Evolutionary conservation across 2,329 filamentous ascomycete species (phyloP).

Genomic region (Grosmannia huntii): DNA sequence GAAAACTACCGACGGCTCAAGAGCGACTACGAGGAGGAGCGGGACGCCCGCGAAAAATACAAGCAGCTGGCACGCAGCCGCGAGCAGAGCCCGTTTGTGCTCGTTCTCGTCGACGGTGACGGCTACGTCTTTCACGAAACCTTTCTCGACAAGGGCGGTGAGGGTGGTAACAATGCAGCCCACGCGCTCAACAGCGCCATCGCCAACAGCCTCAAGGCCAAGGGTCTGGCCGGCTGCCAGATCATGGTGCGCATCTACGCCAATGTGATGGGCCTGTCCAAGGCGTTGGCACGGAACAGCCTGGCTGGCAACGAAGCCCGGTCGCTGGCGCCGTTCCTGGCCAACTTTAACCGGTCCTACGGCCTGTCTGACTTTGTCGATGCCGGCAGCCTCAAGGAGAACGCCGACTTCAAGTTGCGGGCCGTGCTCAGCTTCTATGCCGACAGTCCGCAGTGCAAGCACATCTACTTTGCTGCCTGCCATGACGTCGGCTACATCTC

Average conservation of each 20-base stretch:
- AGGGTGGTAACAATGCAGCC: constrained; percentile 44
- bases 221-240: constrained; percentile 35
- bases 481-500: constrained; percentile 47
- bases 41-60: constrained; percentile 39
- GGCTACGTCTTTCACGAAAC: constrained; percentile 43
- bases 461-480: constrained; percentile 51
- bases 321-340: constrained; percentile 40
- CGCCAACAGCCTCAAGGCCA: constrained; percentile 31
- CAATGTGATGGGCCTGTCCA: constrained; percentile 39
- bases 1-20: constrained; percentile 41
- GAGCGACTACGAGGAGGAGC: constrained; percentile 44
- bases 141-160: constrained; percentile 31
- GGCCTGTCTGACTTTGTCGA: constrained; percentile 50
- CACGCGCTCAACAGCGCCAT: constrained; percentile 38
- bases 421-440: constrained; percentile 35
- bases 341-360: constrained; percentile 43
- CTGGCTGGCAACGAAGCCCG: constrained; percentile 41
- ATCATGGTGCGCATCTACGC: constrained; percentile 44
- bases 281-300: constrained; percentile 32
- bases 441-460: constrained; percentile 47
- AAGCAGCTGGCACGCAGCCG: constrained; percentile 36
- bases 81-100: constrained; percentile 43
- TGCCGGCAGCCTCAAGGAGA: constrained; percentile 46
- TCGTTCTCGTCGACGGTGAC: constrained; percentile 50
- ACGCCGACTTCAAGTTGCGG: constrained; percentile 47